Evolutionary conservation across 345 rosid genomes (phyloP), one percentile per base, ranked within the genome.

Genomic region (Clausena lansium): DNA sequence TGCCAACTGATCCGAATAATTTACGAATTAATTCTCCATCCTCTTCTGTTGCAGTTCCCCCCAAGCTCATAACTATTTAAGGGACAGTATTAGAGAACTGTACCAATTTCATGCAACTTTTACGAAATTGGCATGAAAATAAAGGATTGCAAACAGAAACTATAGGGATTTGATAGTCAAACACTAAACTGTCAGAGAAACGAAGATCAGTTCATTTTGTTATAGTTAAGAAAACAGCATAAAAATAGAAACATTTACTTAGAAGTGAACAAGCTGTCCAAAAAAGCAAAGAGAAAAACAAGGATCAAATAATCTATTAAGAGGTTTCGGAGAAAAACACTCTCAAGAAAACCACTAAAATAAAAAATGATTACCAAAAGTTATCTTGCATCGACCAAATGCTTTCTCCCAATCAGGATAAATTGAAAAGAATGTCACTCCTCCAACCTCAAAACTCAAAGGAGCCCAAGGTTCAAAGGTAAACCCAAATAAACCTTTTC

Each of bases 1-100:
- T 94, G 77, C 98, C 98, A 67, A 94, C 86, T 7, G 95, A 84
- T 65, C 95, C 92, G 75, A 96, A 96, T 78, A 94, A 82, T 80
- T 89, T 86, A 59, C 89, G 45, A 10, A 96, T 91, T 54, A 94
- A 76, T 47, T 85, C 89, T 79, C 88, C 98, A 83, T 94, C 98
- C 77, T 86, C 91, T 87, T 88, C 89, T 1, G 89, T 91, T 47
- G 94, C 97, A 55, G 89, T 82, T 79, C 85, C 91, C 77, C 97
- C 98, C 76, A 91, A 83, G 88, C 97, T 89, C 92, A 92, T 87
- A 78, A 90, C 95, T 94, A 59, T 63, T 14, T 14, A 67, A 28
- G 76, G 36, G 52, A 54, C 76, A 54, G 57, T 8, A 78, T 79
- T 36, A 83, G 70, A 71, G 22, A 67, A 33, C 17, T 55, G 1